A percentile compares a stretch with the other conserved stretches of the same genome.
Conservation (phyloP, 139 green algal genomes). For the Picochlorum sp. region DNA sequence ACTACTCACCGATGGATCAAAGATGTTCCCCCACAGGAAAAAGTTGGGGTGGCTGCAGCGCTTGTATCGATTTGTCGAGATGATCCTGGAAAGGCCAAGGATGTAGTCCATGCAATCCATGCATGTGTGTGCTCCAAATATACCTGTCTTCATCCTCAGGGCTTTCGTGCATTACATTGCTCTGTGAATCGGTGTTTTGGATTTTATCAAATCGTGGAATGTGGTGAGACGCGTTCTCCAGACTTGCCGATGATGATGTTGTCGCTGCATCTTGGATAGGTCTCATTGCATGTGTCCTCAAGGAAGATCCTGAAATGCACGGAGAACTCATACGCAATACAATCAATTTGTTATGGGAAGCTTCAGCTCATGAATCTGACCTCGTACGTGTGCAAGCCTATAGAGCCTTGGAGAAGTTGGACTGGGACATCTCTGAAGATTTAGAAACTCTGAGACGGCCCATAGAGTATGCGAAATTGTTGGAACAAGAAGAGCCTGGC, state of each 20-base stretch:
- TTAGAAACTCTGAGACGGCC: conserved; percentile 17
- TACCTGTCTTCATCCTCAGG: conserved; percentile 27
- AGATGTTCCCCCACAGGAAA: neutral
- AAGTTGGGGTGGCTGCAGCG: conserved; percentile 24
- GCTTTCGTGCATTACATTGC: conserved; percentile 23
- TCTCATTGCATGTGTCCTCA: conserved; percentile 19
- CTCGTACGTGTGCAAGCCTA: conserved; percentile 30
- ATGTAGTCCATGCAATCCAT: conserved; percentile 32
- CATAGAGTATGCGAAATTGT: conserved; percentile 9
- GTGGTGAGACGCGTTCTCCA: conserved; percentile 32
- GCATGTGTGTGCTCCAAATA: neutral
- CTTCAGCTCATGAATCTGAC: conserved; percentile 13
- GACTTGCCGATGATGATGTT: conserved; percentile 26
- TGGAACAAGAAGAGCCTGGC: conserved; percentile 17
- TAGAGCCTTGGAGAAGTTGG: conserved; percentile 26
- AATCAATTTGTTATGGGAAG: conserved; percentile 27
- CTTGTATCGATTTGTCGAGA: conserved; percentile 18
- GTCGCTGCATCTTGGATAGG: conserved; percentile 35
- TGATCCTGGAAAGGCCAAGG: conserved; percentile 27
- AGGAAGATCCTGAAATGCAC: conserved; percentile 28
- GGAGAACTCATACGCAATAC: conserved; percentile 16
- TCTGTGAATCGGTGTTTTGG: conserved; percentile 43
- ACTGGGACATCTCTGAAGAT: conserved; percentile 24
- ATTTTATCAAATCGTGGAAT: conserved; percentile 52
- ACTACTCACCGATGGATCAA: neutral